Percentiles rank a stretch among this genome's conserved stretches.
Conservation (phyloP, 2,329 filamentous ascomycete genomes). For the Hymenotorrendiella dingleyae region DNA sequence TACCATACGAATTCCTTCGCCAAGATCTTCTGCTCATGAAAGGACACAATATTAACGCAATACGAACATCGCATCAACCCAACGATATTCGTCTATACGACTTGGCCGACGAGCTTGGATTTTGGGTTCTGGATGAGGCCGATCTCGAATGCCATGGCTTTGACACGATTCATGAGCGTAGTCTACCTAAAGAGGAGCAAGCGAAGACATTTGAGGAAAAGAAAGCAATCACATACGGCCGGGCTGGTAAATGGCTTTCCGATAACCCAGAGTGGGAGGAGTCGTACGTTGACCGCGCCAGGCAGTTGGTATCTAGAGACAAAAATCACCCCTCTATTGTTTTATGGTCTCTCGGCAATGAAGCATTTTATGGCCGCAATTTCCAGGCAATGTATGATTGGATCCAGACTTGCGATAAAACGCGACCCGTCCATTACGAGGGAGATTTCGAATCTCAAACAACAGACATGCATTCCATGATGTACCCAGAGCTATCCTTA, state of each 20-base stretch:
- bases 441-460: constrained; percentile 44
- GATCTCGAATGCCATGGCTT: constrained; percentile 49
- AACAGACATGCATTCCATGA: constrained; percentile 50
- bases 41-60: constrained; percentile 59
- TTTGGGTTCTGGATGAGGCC: constrained; percentile 53
- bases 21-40: constrained; percentile 50
- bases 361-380: constrained; percentile 66
- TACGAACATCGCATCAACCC: constrained; percentile 64
- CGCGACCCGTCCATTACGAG: constrained; percentile 52
- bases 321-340: constrained; percentile 67
- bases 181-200: constrained; percentile 45
- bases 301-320: constrained; percentile 59
- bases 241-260: constrained; percentile 52
- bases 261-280: constrained; percentile 56
- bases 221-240: constrained; percentile 49
- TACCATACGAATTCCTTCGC: constrained; percentile 45
- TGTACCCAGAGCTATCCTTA: constrained; percentile 46
- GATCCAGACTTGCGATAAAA: constrained; percentile 43
- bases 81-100: constrained; percentile 55
- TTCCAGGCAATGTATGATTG: constrained; percentile 61
- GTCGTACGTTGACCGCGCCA: constrained; percentile 62
- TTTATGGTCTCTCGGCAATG: constrained; percentile 69
- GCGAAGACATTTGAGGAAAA: constrained; percentile 54
- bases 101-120: constrained; percentile 58
- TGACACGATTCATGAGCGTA: constrained; percentile 30